These are phyloP conservation scores for Chalciporus sphaerocephalus DNA, from an alignment of 768 basidiomycete genomes.

Conservation along the genomic window DNA sequence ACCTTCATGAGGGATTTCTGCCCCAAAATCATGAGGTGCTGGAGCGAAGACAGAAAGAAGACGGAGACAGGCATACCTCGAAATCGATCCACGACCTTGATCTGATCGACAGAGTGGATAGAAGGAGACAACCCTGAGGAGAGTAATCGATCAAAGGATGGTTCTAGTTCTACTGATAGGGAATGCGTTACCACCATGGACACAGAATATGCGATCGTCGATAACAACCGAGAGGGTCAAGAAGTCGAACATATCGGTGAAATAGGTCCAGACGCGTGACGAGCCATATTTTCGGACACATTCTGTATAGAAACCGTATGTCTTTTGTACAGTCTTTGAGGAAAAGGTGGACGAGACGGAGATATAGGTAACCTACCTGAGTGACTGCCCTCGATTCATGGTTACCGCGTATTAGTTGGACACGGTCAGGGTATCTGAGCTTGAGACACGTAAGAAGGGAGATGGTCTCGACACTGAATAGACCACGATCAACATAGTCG, in stretches of 20 bases:
- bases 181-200: slow-evolving; percentile 75
- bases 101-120: slow-evolving; percentile 98
- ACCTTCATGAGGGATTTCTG: slow-evolving; percentile 98
- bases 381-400: slow-evolving; percentile 98
- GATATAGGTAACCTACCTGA: slow-evolving; percentile 58
- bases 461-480: slow-evolving; percentile 98
- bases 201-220: slow-evolving; percentile 98
- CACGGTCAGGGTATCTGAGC: slow-evolving; percentile 91
- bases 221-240: slow-evolving; percentile 96
- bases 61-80: slow-evolving; percentile 55
- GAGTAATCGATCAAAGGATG: slow-evolving; percentile 5
- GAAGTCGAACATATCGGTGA: slow-evolving; percentile 99
- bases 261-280: slow-evolving; percentile 96
- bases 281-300: slow-evolving; percentile 96
- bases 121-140: slow-evolving; percentile 86
- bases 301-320: slow-evolving; percentile 98
- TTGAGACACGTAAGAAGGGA: slow-evolving; percentile 96
- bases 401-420: slow-evolving; percentile 95
- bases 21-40: slow-evolving; percentile 19
- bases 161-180: background rate
- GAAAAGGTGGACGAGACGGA: background rate
- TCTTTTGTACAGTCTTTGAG: slow-evolving; percentile 46
- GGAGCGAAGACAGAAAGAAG: slow-evolving; percentile 17
- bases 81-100: slow-evolving; percentile 98
- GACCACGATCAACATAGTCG: slow-evolving; percentile 96